Evolutionary conservation across 2,329 filamentous ascomycete species (phyloP), one percentile per base, ranked within the genome.

Genomic region (Botryotinia convoluta): DNA sequence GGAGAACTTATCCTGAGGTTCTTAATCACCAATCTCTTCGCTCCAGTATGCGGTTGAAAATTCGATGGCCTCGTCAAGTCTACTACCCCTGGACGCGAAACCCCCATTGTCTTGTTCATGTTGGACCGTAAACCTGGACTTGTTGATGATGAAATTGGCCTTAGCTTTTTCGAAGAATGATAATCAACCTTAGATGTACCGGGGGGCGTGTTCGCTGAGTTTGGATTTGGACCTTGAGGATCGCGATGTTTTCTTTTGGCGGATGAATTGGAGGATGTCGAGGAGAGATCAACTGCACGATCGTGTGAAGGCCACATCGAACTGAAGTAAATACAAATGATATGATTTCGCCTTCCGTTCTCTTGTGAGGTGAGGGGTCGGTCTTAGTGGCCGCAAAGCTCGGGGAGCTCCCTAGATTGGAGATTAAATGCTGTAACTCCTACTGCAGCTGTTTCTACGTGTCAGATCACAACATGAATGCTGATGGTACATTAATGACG

Each of bases 11-110:
- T 87, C 74, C 92, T 90, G 76, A 98, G 87, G 81, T 98, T 98
- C 87, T 97, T 97, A 79, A 99, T 93, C n/a, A 95, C 89, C 63
- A 99, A 88, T 83, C 92, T 95, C 85, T 92, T 95, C 32, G 93
- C 91, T 45, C 94, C 94, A 18, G 87, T 86, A 79, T 93, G 90
- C 20, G 93, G 91, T 77, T 92, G 92, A 80, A 95, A 93, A 61
- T 78, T 79, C 48, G 79, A 78, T 3, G 72, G 74, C 7, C 76
- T 72, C 22, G 78, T 79, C 68, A 80, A 69, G 42, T 79, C 79
- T 42, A 80, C 74, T 20, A 75, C 73, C 37, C 71, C 76, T 32
- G 77, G 69, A 26, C 74, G 74, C 7, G 71, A 54, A 32, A 75
- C 74, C 16, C 71, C 76, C 60, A 73, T 74, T 12, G 71, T 72